Evolutionary conservation across 768 basidiomycete genomes (phyloP).

Genomic region (Saitozyma podzolica): DNA sequence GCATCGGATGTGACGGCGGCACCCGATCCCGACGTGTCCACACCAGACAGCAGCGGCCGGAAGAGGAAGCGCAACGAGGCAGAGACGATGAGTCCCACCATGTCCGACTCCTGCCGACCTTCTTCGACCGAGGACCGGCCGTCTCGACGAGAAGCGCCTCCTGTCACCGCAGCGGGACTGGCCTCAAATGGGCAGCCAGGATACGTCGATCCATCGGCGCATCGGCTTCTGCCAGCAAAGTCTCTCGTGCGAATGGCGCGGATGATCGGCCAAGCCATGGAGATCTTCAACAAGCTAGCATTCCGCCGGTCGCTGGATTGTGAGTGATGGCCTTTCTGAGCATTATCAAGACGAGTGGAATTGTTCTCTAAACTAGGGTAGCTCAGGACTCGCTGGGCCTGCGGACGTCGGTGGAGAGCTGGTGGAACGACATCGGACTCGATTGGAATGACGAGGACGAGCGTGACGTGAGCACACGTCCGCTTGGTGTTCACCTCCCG

Average conservation of each 20-base stretch:
- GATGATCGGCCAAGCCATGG: slow-evolving; percentile 28
- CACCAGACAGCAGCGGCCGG: neutral
- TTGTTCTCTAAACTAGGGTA: neutral
- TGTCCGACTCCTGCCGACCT: too few species aligned
- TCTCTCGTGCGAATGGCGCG: slow-evolving; percentile 6
- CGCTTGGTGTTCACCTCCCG: neutral
- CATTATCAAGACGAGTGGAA: neutral
- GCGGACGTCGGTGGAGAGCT: slow-evolving; percentile 19
- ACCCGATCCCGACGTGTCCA: too few species aligned
- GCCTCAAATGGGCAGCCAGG: too few species aligned
- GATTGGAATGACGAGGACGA: slow-evolving; percentile 9
- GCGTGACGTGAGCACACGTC: neutral
- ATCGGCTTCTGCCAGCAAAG: too few species aligned
- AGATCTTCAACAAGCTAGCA: slow-evolving; percentile 26
- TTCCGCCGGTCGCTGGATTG: slow-evolving; percentile 8
- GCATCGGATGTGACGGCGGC: too few species aligned
- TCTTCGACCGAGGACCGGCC: too few species aligned
- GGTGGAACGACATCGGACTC: slow-evolving; percentile 33
- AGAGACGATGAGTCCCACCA: neutral
- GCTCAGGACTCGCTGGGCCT: slow-evolving; percentile 17
- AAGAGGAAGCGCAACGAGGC: neutral
- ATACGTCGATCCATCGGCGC: too few species aligned
- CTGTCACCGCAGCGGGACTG: too few species aligned
- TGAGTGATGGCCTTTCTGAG: neutral
- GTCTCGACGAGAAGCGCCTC: too few species aligned